phyloP scores from a whole-genome alignment of 495 filamentous ascomycete genomes.

The Penicilliopsis zonata region DNA sequence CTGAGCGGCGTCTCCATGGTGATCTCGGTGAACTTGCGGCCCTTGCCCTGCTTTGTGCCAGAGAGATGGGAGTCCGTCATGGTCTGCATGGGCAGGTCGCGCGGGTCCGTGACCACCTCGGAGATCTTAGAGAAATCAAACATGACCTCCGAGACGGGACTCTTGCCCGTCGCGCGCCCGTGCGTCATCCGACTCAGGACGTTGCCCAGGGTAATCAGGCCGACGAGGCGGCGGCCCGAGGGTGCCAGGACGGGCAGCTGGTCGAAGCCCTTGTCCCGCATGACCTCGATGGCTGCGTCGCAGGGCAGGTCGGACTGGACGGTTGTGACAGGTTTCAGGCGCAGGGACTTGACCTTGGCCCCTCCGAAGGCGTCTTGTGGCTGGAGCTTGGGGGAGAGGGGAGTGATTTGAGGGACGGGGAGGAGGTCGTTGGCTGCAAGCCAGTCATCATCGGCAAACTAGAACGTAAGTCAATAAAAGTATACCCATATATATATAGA shows the following conservation, averaged over 20 bases:
- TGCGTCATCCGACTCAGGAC: conserved; percentile 79
- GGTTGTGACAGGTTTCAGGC: conserved; percentile 85
- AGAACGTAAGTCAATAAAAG: conserved; percentile 2
- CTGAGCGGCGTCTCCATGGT: conserved; percentile 78
- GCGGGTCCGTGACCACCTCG: conserved; percentile 78
- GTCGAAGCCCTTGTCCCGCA: conserved; percentile 95
- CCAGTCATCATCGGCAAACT: conserved; percentile 97
- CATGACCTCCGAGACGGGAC: conserved; percentile 80
- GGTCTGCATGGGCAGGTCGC: conserved; percentile 34
- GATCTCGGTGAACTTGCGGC: conserved; percentile 81
- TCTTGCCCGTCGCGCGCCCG: conserved; percentile 60
- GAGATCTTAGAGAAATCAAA: conserved; percentile 81
- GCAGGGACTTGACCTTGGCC: conserved; percentile 66
- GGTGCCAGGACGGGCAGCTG: conserved; percentile 81
- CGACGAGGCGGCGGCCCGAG: conserved; percentile 60
- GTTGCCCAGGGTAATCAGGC: conserved; percentile 88
- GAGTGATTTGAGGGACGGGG: conserved; percentile 38
- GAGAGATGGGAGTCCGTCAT: conserved; percentile 2
- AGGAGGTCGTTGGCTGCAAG: conserved; percentile 88
- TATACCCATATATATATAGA: too few relatives aligned
- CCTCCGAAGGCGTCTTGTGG: conserved; percentile 45
- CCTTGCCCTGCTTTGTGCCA: conserved; percentile 13
- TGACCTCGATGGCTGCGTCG: conserved; percentile 82
- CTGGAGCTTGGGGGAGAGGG: conserved; percentile 25
- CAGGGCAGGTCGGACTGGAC: conserved; percentile 56